phyloP scores from a whole-genome alignment of 345 rosid species.

The Isatis tinctoria region DNA sequence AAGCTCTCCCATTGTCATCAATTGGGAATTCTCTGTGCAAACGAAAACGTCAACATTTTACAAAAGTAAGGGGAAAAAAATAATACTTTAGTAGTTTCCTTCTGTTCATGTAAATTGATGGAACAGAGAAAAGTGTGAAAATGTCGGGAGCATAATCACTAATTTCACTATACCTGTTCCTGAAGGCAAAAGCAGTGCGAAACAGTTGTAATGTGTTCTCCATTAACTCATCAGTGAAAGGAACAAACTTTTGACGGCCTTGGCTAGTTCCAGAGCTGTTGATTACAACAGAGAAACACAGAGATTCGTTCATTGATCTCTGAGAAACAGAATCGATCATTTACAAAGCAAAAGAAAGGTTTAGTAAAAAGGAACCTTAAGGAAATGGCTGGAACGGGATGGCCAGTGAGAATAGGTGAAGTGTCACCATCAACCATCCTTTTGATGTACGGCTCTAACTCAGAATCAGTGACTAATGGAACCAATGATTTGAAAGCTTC shows the following conservation, averaged over 20 bases:
- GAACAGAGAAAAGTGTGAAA: slow-evolving; percentile 12
- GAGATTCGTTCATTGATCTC: not conserved
- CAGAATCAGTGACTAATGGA: slow-evolving; percentile 70
- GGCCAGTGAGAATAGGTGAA: slow-evolving; percentile 71
- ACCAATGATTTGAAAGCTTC: slow-evolving; percentile 69
- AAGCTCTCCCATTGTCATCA: slow-evolving; percentile 55
- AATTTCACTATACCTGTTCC: slow-evolving; percentile 58
- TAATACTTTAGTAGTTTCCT: not conserved
- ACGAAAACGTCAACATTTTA: not conserved
- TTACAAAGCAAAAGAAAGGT: not conserved
- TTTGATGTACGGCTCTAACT: slow-evolving; percentile 69
- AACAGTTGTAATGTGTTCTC: slow-evolving; percentile 76
- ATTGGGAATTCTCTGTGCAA: slow-evolving; percentile 70
- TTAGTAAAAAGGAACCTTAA: slow-evolving; percentile 42
- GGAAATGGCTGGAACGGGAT: slow-evolving; percentile 68
- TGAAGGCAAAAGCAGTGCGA: slow-evolving; percentile 77
- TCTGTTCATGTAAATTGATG: slow-evolving; percentile 1
- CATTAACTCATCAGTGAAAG: slow-evolving; percentile 80
- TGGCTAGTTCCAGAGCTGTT: slow-evolving; percentile 93
- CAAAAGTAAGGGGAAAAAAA: not conserved
- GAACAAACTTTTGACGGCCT: slow-evolving; percentile 81
- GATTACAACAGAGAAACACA: slow-evolving; percentile 3
- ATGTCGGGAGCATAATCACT: not conserved
- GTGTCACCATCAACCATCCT: slow-evolving; percentile 66
- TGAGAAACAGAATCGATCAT: not conserved